These are phyloP conservation scores for Phytophthora constricta DNA, from an alignment of 352 stramenopile genomes.

Conservation along the genomic window DNA sequence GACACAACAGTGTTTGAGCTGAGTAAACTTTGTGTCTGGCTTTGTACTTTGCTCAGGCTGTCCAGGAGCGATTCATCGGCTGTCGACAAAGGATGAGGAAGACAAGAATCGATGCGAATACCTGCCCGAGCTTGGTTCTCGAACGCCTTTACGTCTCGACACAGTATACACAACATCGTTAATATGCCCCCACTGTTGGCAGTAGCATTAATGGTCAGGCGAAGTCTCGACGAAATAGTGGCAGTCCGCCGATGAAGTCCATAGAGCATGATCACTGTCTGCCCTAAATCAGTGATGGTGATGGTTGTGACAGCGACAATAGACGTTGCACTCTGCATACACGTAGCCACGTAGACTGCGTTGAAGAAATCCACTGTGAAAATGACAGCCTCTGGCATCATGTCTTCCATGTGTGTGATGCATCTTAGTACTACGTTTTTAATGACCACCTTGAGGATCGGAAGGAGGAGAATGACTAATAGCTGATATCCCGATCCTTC, in stretches of 20 bases:
- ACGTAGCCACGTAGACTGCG: conserved; percentile 22
- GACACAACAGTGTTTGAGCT: too few relatives aligned
- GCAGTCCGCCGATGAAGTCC: conserved; percentile 11
- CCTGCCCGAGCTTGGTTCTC: conserved; percentile 3
- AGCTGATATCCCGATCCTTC: not conserved
- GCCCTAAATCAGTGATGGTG: conserved; percentile 9
- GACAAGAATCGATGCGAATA: conserved; percentile 5
- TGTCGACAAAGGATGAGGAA: conserved; percentile 12
- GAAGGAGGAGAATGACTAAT: conserved; percentile 7
- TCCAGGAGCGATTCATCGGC: not conserved
- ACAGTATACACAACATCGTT: not conserved
- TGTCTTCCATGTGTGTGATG: conserved; percentile 18
- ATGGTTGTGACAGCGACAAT: conserved; percentile 6
- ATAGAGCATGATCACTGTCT: conserved; percentile 22
- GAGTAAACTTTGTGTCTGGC: not conserved
- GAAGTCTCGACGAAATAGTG: not conserved
- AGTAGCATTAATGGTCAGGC: not conserved
- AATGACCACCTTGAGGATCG: conserved; percentile 26
- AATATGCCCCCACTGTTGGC: conserved; percentile 3
- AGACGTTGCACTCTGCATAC: conserved; percentile 30
- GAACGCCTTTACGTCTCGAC: conserved; percentile 1
- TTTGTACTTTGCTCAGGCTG: conserved; percentile 4
- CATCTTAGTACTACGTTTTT: conserved; percentile 13
- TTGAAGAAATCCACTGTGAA: conserved; percentile 31
- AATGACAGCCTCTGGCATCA: conserved; percentile 18